Evolutionary conservation across 305 asterid species (phyloP).

Genomic region (Rubia peregrina): DNA sequence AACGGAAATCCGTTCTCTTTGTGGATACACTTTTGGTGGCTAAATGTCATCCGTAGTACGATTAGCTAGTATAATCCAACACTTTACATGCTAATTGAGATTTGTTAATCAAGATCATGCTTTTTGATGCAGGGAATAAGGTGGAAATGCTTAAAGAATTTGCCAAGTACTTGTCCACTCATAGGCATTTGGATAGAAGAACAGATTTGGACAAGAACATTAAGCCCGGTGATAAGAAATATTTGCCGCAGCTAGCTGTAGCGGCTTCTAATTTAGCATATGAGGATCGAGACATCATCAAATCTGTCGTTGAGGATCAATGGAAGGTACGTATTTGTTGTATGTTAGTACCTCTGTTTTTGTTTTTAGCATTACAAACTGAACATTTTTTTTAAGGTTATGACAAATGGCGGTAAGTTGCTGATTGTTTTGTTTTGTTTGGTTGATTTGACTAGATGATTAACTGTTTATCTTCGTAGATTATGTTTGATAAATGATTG

Average conservation of each 20-base stretch:
- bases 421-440: no score
- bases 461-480: no score
- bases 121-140: conserved; percentile 10
- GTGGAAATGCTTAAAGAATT: conserved; percentile 19
- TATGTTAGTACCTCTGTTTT: no score
- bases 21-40: conserved; percentile 20
- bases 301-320: conserved; percentile 29
- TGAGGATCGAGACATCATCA: conserved; percentile 40
- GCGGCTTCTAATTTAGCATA: conserved; percentile 66
- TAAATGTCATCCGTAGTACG: conserved; percentile 26
- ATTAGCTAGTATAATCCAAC: neutral
- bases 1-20: conserved; percentile 10
- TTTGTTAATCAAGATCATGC: neutral
- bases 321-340: conserved; percentile 52
- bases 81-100: no score
- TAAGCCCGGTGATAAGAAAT: conserved; percentile 28
- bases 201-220: conserved; percentile 25
- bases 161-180: conserved; percentile 3
- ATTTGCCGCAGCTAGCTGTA: conserved; percentile 32
- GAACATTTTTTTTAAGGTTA: no score
- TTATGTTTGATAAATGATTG: no score
- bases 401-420: no score
- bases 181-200: conserved; percentile 21
- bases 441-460: no score
- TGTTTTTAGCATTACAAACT: no score